Evolutionary conservation across 768 basidiomycete genomes (phyloP).

Genomic region (Trametes meyenii): DNA sequence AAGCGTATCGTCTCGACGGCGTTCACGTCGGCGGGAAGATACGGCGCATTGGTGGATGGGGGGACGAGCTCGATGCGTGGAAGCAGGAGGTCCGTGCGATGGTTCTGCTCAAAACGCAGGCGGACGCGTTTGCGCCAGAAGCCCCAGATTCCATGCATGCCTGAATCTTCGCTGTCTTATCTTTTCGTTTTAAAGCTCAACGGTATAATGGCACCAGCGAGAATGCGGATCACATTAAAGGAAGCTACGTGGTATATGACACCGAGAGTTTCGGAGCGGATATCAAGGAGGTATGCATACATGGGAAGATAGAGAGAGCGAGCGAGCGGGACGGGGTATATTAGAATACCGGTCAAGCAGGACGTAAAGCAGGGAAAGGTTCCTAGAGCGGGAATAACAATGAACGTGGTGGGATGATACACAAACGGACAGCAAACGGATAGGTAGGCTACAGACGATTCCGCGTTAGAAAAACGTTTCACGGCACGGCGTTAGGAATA

Average conservation of each 20-base stretch:
- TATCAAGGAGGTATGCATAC: slow-evolving; percentile 15
- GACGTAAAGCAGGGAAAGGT: background rate
- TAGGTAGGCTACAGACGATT: slow-evolving; percentile 19
- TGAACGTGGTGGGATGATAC: slow-evolving; percentile 16
- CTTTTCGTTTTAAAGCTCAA: background rate
- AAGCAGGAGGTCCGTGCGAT: slow-evolving; percentile 23
- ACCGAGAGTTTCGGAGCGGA: background rate
- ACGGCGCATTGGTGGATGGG: slow-evolving; percentile 31
- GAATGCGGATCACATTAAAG: slow-evolving; percentile 1
- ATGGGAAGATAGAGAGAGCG: slow-evolving; percentile 1
- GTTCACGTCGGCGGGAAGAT: slow-evolving; percentile 27
- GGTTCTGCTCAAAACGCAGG: slow-evolving; percentile 3
- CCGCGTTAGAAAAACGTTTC: slow-evolving; percentile 1
- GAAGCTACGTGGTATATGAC: slow-evolving; percentile 5
- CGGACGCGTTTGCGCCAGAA: background rate
- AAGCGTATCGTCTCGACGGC: slow-evolving; percentile 21
- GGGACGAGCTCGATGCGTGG: slow-evolving; percentile 26
- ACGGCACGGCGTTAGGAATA: slow-evolving; percentile 3
- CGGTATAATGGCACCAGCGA: background rate
- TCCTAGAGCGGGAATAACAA: slow-evolving; percentile 10
- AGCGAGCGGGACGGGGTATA: background rate
- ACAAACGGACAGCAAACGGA: background rate
- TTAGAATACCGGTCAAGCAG: slow-evolving; percentile 1
- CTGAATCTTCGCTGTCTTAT: background rate
- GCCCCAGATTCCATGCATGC: background rate